A percentile compares a stretch with the other conserved stretches of the same genome.
phyloP scores from a whole-genome alignment of 345 rosid species.

The Euphorbia tirucalli region DNA sequence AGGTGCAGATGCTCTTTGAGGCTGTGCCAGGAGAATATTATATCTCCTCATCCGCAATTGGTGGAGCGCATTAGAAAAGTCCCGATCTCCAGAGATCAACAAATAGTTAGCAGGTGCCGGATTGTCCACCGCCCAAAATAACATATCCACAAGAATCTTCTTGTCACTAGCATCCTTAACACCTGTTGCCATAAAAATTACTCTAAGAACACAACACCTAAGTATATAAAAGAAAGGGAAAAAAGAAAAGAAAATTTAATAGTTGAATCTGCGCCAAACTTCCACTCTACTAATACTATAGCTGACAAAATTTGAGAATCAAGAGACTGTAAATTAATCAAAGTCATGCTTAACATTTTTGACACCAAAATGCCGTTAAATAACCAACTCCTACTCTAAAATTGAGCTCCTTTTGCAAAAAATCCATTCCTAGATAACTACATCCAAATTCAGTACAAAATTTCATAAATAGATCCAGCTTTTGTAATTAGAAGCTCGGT shows the following conservation, averaged over 20 bases:
- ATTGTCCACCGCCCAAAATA: slow-evolving; percentile 92
- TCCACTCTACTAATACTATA: too few relatives aligned
- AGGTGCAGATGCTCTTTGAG: slow-evolving; percentile 65
- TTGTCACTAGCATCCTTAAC: slow-evolving; percentile 98
- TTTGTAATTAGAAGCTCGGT: too few relatives aligned
- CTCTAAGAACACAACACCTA: background rate
- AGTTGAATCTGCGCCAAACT: too few relatives aligned
- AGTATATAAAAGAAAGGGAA: background rate
- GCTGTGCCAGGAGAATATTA: slow-evolving; percentile 87
- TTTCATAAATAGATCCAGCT: background rate
- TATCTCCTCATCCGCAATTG: slow-evolving; percentile 87
- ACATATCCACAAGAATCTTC: slow-evolving; percentile 91
- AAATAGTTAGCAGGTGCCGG: slow-evolving; percentile 87
- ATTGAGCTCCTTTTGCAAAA: background rate
- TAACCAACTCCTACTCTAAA: background rate
- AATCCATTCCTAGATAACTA: background rate
- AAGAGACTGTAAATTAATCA: too few relatives aligned
- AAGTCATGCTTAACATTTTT: background rate
- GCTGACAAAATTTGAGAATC: background rate
- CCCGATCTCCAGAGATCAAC: slow-evolving; percentile 86
- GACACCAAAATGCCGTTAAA: background rate
- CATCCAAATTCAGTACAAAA: background rate
- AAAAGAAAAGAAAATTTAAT: too few relatives aligned
- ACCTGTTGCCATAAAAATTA: slow-evolving; percentile 38
- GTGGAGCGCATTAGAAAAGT: slow-evolving; percentile 91